Evolutionary conservation across 352 stramenopile genomes (phyloP), one percentile per base, ranked within the genome.

Genomic region (Peronospora farinosa): DNA sequence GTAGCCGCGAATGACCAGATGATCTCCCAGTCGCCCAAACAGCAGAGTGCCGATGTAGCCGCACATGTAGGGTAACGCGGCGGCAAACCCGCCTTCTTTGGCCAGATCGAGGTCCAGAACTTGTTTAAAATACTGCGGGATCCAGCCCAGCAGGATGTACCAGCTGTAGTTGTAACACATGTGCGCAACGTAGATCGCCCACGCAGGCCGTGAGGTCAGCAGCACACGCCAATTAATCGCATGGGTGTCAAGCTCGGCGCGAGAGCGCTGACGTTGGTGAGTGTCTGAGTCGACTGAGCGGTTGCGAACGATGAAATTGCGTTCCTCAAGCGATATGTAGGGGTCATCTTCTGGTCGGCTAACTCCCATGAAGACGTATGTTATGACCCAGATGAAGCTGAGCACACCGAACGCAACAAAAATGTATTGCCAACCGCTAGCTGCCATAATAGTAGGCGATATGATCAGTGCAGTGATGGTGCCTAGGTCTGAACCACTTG

Each of bases 131-230:
- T 94, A 94, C 58, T 91, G 81, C 40, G 84, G 84, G 46, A 91
- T 92, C 84, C 84, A 94, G 15, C 84, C 79, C 32, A 94, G 58
- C 25, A 94, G 49, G 25, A 94, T 74, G 51, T 94, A 94, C 84
- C 84, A 94, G 45, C 75, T 82, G 63, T 92, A 94, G 55, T 94
- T 94, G 63, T 89, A 88, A 59, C 74, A 86, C 42, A 92, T 86
- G 51, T 94, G 84, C 15, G 80, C 78, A 11, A 84, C 64, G 62
- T 94, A 94, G 50, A 94, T 81, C 11, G 84, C 84, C 81, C 81
- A 94, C 2, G 81, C 84, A 11, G 78, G 54, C 0, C 74, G 67
- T 11, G 71, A 87, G 13, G 67, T 77, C 19, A 94, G 57, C 39
- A 94, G 54, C 28, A 84, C 70, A 9, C 54, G 53, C 70, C 77